Base-by-base conservation (phyloP, 1,284 basidiomycete species). In the Malassezia slooffiae region DNA sequence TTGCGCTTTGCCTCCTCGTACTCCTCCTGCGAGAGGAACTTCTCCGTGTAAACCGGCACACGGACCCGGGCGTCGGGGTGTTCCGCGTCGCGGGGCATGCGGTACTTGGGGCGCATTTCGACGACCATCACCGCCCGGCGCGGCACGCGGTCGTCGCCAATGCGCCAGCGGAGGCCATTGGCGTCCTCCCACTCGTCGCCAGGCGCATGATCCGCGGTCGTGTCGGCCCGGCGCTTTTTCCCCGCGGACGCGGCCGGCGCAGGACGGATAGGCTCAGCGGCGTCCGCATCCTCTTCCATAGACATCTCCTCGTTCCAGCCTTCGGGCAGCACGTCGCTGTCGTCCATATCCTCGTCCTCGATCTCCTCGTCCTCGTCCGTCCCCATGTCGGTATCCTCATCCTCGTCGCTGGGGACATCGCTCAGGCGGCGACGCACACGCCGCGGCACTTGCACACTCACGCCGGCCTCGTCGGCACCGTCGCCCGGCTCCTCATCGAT, bases 101-200 rank as follows among this genome's bases (percentile, higher is more conserved):
- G 39, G 46, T 63, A 62, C 41, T 65, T 65, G 33, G 51, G 49
- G 8, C 52, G 45, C 55, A 58, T 56, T 29, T 62, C 61, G 19
- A 63, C 54, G 15, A 65, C 44, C 34, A 60, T 49, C 2, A 62
- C 60, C 4, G 43, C 45, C 5, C 55, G 38, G 11, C 54, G 36
- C 6, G 43, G 37, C 26, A 46, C 34, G 31, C 53, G 49, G 13
- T 60, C 53, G 0, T 58, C 52, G 15, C 57, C 58, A 15, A 65
- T 57, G 26, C 55, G 44, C 62, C 62, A 65, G 2, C 50, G 44
- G 4, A 65, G 44, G 2, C 62, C 62, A 34, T 63, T 61, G 5
- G 50, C 51, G 29, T 65, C 62, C 29, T 32, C 33, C 62, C 62
- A 65, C 28, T 63, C 55, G 24, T 65, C 61, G 19, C 62, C 62